Percentiles rank a stretch among this genome's conserved stretches.
These are phyloP conservation scores for Pseudoturritis turrita DNA, from an alignment of 345 rosid species.

Conservation along the genomic window DNA sequence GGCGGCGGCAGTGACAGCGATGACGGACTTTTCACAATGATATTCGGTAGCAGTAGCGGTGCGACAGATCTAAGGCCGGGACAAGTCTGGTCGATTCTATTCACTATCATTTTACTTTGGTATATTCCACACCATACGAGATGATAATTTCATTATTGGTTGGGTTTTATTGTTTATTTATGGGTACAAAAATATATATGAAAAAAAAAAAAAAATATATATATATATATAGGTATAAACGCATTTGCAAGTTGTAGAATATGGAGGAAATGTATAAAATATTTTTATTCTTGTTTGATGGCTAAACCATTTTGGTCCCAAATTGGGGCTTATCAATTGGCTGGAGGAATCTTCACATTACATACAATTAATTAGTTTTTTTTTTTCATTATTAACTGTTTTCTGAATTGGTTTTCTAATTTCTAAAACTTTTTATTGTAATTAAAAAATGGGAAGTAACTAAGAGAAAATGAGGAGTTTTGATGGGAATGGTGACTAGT, in stretches of 20 bases:
- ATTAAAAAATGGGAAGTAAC: background rate
- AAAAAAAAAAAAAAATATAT: background rate
- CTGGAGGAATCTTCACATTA: constrained; percentile 3
- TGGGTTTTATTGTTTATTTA: background rate
- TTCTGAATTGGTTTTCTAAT: background rate
- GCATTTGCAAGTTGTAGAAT: constrained; percentile 26
- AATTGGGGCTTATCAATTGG: constrained; percentile 3
- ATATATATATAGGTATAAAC: background rate
- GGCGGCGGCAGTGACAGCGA: constrained; percentile 34
- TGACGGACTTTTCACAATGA: constrained; percentile 55
- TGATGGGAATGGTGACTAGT: background rate
- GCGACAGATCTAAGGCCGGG: constrained; percentile 28
- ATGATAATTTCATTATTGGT: constrained; percentile 28
- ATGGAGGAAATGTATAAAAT: constrained; percentile 8
- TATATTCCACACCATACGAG: constrained; percentile 38
- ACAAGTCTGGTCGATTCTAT: constrained; percentile 10
- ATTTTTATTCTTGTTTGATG: constrained; percentile 22
- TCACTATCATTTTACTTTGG: constrained; percentile 18
- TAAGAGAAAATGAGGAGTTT: background rate
- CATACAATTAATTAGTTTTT: no score
- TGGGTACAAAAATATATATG: background rate
- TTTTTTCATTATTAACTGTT: background rate
- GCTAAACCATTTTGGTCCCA: constrained; percentile 14
- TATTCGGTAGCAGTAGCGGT: constrained; percentile 54
- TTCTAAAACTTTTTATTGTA: background rate